Percentiles rank a stretch among this genome's conserved stretches.
These are phyloP conservation scores for Calonectria pseudoturangicola DNA, from an alignment of 2,329 filamentous ascomycete species.

Conservation along the genomic window DNA sequence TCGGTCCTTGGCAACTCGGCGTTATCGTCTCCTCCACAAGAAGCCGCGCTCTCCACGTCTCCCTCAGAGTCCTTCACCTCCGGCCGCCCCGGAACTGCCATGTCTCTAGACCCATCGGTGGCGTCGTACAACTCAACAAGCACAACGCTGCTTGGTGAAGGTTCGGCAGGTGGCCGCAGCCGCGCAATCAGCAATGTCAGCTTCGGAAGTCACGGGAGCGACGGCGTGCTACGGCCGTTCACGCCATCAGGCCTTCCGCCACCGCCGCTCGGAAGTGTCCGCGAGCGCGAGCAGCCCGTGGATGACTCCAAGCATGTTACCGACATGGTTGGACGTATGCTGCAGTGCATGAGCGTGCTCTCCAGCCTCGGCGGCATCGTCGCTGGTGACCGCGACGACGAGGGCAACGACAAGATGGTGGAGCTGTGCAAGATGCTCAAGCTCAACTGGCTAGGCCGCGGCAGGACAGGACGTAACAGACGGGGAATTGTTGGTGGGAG, in stretches of 20 bases:
- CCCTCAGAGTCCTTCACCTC: conserved; percentile 69
- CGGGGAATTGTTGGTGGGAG: conserved; percentile 89
- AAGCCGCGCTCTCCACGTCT: conserved; percentile 70
- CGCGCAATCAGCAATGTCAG: conserved; percentile 92
- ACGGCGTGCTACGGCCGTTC: conserved; percentile 69
- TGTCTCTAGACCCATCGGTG: conserved; percentile 83
- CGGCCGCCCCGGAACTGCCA: conserved; percentile 81
- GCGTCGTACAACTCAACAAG: conserved; percentile 87
- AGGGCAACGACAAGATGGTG: conserved; percentile 85
- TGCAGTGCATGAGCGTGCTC: conserved; percentile 96
- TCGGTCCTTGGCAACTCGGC: conserved; percentile 71
- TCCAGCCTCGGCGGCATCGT: conserved; percentile 78
- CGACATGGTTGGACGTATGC: conserved; percentile 94
- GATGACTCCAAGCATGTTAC: conserved; percentile 88
- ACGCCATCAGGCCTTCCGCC: conserved; percentile 63
- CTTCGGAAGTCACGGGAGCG: conserved; percentile 72
- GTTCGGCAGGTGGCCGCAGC: conserved; percentile 76
- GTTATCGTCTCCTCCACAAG: conserved; percentile 71
- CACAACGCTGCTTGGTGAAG: conserved; percentile 85
- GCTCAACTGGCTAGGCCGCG: conserved; percentile 96
- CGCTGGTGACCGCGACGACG: conserved; percentile 75
- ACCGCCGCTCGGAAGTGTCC: conserved; percentile 63
- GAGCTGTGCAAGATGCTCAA: conserved; percentile 91
- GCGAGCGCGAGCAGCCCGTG: conserved; percentile 76
- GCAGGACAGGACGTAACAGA: conserved; percentile 90